Evolutionary conservation across 2,329 filamentous ascomycete species (phyloP), one percentile per base, ranked within the genome.

Genomic region (Hirsutella rhossiliensis): DNA sequence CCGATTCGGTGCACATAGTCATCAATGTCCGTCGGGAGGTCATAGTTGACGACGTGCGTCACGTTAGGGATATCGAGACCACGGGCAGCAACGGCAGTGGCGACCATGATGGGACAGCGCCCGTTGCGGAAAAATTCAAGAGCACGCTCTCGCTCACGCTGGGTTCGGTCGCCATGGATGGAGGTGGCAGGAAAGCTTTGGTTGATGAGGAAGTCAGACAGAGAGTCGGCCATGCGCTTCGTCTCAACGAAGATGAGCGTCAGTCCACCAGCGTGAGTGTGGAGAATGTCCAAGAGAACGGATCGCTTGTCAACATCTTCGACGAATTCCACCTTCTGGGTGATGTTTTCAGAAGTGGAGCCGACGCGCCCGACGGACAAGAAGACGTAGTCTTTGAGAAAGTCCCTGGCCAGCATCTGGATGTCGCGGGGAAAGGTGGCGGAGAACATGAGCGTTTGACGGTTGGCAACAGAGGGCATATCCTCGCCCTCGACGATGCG

Each of bases 281-380:
- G 90, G 44, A 98, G 82, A 53, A 98, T 97, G 59, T 98, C 92
- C 48, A 98, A 79, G 41, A 98, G 80, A 51, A 97, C 89, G 45
- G 92, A 97, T 63, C 89, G 88, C 82, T 98, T 98, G 77, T 98
- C 92, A 50, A 79, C 70, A 57, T 97, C 92, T 71, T 97, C 90
- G 48, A 97, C 86, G 56, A 97, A 97, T 70, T 97, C 90, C 45
- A 98, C 80, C 76, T 94, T 95, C 69, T 98, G 92, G 44, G 92
- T 97, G 50, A 98, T 97, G 77, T 97, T 98, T 79, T 97, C 90
- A n/a, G 92, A 97, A 29, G 92, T 97, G 42, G 92, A 97, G 67
- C 92, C 92, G 48, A 97, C 92, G 78, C 92, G 90, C 59, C 90
- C 92, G 55, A 98, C 92, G 15, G 92, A 98, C 58, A 98, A 77